Evolutionary conservation across 1,284 basidiomycete species (phyloP).

Genomic region (Cryptococcus sp.): DNA sequence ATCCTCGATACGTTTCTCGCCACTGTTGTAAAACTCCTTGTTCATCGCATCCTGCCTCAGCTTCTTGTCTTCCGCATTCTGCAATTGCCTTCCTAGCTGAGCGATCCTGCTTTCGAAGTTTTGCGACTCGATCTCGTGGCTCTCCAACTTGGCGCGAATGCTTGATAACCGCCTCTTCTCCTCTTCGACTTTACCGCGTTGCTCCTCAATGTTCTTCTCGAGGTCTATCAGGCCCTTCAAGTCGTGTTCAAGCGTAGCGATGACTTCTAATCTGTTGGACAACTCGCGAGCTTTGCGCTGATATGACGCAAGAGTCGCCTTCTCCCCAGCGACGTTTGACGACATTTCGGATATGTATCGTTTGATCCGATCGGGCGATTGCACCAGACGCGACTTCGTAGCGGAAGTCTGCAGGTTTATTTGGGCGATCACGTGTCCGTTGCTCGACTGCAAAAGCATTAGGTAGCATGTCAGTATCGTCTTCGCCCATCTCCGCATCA

Average conservation of each 20-base stretch:
- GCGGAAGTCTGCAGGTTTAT: constrained; percentile 56
- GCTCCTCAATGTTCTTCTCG: constrained; percentile 62
- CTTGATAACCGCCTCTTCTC: constrained; percentile 66
- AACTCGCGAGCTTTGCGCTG: constrained; percentile 74
- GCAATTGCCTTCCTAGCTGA: constrained; percentile 72
- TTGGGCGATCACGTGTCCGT: constrained; percentile 27
- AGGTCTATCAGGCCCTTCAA: constrained; percentile 47
- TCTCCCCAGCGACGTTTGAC: constrained; percentile 64
- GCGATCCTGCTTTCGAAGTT: constrained; percentile 65
- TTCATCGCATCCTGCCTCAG: constrained; percentile 71
- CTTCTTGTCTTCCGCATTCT: constrained; percentile 74
- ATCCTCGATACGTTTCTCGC: constrained; percentile 67
- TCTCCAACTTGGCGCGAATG: constrained; percentile 66
- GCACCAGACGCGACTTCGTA: constrained; percentile 72
- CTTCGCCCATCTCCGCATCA: neutral
- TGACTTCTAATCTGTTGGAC: constrained; percentile 68
- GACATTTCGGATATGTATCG: constrained; percentile 74
- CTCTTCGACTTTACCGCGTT: constrained; percentile 63
- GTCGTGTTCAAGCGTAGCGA: constrained; percentile 71
- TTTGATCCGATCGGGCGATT: constrained; percentile 81
- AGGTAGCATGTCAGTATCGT: neutral
- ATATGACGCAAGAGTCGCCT: constrained; percentile 59
- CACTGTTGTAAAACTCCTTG: constrained; percentile 69
- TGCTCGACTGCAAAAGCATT: constrained; percentile 21
- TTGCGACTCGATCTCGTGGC: constrained; percentile 69